Base-by-base conservation (phyloP, 202 grass and related monocot species). In the Dendrocalamus latiflorus region DNA sequence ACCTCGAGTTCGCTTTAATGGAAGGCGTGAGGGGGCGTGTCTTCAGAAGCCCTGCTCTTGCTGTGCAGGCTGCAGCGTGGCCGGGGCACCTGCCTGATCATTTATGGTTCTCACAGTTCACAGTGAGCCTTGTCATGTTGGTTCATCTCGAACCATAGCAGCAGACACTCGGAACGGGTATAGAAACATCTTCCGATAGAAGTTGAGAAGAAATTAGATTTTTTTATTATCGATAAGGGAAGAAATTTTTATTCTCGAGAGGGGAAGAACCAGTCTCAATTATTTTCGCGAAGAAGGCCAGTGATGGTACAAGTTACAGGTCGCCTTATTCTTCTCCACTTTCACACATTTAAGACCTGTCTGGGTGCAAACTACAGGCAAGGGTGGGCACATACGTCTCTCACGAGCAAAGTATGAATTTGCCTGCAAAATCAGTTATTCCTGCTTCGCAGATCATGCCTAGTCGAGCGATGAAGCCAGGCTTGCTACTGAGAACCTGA, bases 401-500 rank as follows among this genome's bases (percentile, higher is more conserved):
- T 72, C 78, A 49, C 22, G 13, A 16, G 21, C 33, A 0, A 70
- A 51, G n/a, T 8, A 53, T 14, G 66, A 21, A 15, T 20, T 58
- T 47, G 17, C 58, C 14, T 54, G 65, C 18, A 12, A 5, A 72
- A 76, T 39, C 58, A 69, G 16, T 68, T 11, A 58, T 4, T 34
- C 21, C 44, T 71, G 48, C 54, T 77, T 65, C 62, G 41, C 6
- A 4, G 63, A 47, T 34, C 17, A 65, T 24, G 39, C 30, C 41
- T 48, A 5, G 9, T 50, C 30, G 10, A 56, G 15, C 20, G 34
- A 75, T 17, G 59, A 21, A 18, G 16, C 39, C 55, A 74, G 18
- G 10, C 51, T 63, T 2, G 47, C 78, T 94, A 92, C 67, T 88
- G 72, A 43, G 82, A 89, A 49, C 58, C 74, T 6, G 85, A 69